Evolutionary conservation across 148 eudicot species (phyloP).

Genomic region (Chenopodium formosanum): DNA sequence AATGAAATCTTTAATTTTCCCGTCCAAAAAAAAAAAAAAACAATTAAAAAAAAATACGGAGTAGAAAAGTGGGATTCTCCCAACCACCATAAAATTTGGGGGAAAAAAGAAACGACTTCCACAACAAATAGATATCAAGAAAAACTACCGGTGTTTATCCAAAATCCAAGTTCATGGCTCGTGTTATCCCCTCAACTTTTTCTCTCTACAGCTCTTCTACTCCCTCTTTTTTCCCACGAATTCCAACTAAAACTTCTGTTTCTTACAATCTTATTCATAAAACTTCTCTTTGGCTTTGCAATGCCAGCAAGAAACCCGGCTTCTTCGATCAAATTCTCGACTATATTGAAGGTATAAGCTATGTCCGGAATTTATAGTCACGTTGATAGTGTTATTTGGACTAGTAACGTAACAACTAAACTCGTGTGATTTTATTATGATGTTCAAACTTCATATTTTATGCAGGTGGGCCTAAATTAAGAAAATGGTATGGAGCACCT

Average conservation of each 20-base stretch:
- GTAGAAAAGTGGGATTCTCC: not conserved
- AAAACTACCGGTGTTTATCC: not conserved
- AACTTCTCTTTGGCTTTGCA: conserved; percentile 23
- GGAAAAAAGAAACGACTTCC: conserved; percentile 10
- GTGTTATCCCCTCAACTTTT: conserved; percentile 25
- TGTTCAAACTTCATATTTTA: no score
- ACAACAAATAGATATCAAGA: not conserved
- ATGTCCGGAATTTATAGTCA: no score
- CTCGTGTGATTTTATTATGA: not conserved
- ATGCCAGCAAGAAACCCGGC: conserved; percentile 63
- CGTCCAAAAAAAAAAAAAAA: no score
- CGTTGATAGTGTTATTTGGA: not conserved
- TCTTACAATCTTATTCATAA: not conserved
- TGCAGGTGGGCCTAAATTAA: conserved; percentile 91
- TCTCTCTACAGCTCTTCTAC: conserved; percentile 22
- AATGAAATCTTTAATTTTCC: no score
- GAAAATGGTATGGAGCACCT: conserved; percentile 99
- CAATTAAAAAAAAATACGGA: not conserved
- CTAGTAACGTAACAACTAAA: no score
- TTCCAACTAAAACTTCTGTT: not conserved
- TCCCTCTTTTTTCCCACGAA: conserved; percentile 9
- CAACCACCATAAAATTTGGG: not conserved
- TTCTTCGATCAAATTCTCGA: conserved; percentile 93
- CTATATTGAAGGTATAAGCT: conserved; percentile 74
- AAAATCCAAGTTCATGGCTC: conserved; percentile 25